Conservation (phyloP, 345 rosid species). For the Salix koriyanagi region DNA sequence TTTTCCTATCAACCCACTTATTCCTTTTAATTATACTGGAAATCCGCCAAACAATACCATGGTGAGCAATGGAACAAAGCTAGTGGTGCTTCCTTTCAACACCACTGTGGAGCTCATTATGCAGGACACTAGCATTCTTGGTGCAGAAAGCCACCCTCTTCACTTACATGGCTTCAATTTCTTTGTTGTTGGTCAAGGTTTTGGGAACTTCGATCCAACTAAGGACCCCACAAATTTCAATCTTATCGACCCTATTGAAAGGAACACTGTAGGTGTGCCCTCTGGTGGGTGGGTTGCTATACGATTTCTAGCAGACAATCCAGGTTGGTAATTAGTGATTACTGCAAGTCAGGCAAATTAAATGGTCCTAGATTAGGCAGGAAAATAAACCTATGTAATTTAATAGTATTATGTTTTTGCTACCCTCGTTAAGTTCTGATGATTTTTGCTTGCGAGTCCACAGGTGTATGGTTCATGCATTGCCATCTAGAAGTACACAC, state of each 20-base stretch:
- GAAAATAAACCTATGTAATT: too few species aligned
- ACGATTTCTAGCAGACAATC: too few species aligned
- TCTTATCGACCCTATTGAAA: background rate
- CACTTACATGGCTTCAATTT: background rate
- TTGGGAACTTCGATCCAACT: background rate
- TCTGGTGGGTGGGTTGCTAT: too few species aligned
- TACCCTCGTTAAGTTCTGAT: too few species aligned
- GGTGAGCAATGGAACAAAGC: constrained; percentile 10
- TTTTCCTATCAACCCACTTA: constrained; percentile 6
- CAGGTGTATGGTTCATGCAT: too few species aligned
- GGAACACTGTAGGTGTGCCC: too few species aligned
- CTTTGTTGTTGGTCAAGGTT: background rate
- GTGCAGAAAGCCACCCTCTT: background rate
- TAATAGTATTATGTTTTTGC: too few species aligned
- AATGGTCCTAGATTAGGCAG: too few species aligned
- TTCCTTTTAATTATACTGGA: background rate
- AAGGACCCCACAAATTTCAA: constrained; percentile 10
- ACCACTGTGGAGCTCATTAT: background rate
- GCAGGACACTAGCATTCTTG: constrained; percentile 6
- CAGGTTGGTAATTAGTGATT: too few species aligned
- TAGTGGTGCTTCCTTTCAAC: constrained; percentile 3
- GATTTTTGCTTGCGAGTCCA: too few species aligned
- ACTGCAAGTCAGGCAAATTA: too few species aligned
- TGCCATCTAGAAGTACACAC: too few species aligned
- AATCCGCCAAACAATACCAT: constrained; percentile 7